Evolutionary conservation across 148 eudicot species (phyloP).

Genomic region (Simmondsia chinensis): DNA sequence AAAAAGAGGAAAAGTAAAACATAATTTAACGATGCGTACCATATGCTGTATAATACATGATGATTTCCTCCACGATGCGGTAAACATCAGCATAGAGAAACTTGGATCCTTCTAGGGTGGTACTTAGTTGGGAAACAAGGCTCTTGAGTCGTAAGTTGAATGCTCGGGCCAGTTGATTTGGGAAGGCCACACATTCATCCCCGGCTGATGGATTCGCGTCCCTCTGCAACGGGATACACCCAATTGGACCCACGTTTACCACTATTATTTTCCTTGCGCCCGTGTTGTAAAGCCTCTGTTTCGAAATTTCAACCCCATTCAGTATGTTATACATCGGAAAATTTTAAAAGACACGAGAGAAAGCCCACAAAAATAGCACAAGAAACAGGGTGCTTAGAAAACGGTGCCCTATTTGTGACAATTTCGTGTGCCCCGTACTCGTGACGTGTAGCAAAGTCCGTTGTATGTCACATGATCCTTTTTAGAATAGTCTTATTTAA

Average conservation of each 20-base stretch:
- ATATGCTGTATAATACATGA: constrained; percentile 39
- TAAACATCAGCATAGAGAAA: constrained; percentile 66
- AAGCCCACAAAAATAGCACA: no score
- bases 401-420: no score
- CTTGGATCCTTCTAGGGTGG: constrained; percentile 34
- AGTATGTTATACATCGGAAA: no score
- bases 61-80: constrained; percentile 35
- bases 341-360: no score
- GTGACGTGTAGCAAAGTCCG: no score
- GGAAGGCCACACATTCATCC: constrained; percentile 39
- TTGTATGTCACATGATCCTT: no score
- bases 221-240: constrained; percentile 74
- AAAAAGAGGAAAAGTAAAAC: background rate
- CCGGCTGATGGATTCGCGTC: constrained; percentile 59
- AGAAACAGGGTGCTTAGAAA: no score
- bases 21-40: constrained; percentile 25
- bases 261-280: constrained; percentile 78
- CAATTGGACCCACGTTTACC: constrained; percentile 86
- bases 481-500: no score
- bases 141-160: constrained; percentile 44
- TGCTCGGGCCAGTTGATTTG: constrained; percentile 60
- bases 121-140: constrained; percentile 32
- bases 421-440: no score
- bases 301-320: no score
- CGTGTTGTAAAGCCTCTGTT: constrained; percentile 64